Percentiles rank a stretch among this genome's conserved stretches.
Conservation (phyloP, 768 basidiomycete genomes). For the Phylloporus rhodoxanthus region DNA sequence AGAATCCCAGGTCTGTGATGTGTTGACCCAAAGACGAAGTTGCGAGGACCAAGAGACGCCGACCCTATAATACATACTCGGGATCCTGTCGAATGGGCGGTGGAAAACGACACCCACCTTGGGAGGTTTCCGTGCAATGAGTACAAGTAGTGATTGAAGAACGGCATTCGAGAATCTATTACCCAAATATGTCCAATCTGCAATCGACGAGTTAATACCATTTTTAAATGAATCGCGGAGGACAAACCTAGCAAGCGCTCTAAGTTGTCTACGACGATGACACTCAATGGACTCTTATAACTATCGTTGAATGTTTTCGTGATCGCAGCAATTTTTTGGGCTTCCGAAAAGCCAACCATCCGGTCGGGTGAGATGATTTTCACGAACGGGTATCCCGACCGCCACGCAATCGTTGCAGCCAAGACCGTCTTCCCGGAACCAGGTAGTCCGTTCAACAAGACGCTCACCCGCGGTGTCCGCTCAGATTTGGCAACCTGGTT, state of each 20-base stretch:
- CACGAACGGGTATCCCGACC: conserved; percentile 95
- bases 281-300: conserved; percentile 95
- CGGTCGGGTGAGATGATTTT: conserved; percentile 92
- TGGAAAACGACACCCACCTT: conserved; percentile 51
- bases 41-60: conserved; percentile 84
- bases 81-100: neutral
- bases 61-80: conserved; percentile 51
- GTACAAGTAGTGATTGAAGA: conserved; percentile 82
- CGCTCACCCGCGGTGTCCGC: conserved; percentile 86
- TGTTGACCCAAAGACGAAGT: conserved; percentile 87
- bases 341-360: conserved; percentile 95
- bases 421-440: conserved; percentile 94
- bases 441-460: conserved; percentile 83
- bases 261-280: conserved; percentile 91
- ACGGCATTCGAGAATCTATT: conserved; percentile 95
- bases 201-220: conserved; percentile 4
- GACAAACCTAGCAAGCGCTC: conserved; percentile 83
- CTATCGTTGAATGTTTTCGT: conserved; percentile 92
- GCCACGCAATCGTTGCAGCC: conserved; percentile 88
- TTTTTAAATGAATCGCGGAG: neutral
- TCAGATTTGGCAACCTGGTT: conserved; percentile 90
- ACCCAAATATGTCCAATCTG: conserved; percentile 96
- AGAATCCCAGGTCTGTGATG: conserved; percentile 80
- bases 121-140: conserved; percentile 85
- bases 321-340: conserved; percentile 85